Evolutionary conservation across 352 stramenopile genomes (phyloP).

Genomic region (Globisporangium cystogenes): DNA sequence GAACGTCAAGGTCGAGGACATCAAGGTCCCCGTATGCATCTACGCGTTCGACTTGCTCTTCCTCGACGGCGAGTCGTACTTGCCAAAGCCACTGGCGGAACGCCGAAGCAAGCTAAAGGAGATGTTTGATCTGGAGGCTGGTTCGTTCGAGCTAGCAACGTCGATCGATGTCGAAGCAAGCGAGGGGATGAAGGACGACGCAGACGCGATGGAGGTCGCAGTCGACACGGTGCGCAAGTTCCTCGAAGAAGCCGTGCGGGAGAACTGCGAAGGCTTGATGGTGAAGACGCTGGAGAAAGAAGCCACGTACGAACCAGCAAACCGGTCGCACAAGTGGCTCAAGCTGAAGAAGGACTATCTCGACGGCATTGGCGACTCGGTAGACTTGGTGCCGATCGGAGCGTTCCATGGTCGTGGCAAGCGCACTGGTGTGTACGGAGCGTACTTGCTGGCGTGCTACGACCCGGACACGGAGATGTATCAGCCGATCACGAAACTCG

Average conservation of each 20-base stretch:
- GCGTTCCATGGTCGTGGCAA: slow-evolving; percentile 96
- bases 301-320: slow-evolving; percentile 96
- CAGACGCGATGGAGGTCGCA: slow-evolving; percentile 83
- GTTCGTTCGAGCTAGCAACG: slow-evolving; percentile 94
- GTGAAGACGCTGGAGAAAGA: slow-evolving; percentile 99
- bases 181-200: slow-evolving; percentile 84
- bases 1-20: slow-evolving; percentile 85
- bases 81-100: slow-evolving; percentile 87
- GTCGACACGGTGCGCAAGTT: slow-evolving; percentile 89
- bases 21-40: slow-evolving; percentile 90
- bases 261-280: slow-evolving; percentile 97
- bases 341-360: slow-evolving; percentile 99
- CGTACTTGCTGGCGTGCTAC: slow-evolving; percentile 98
- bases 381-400: slow-evolving; percentile 98
- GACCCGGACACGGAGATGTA: slow-evolving; percentile 97
- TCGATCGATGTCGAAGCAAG: slow-evolving; percentile 86
- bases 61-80: slow-evolving; percentile 95
- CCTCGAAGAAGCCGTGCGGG: slow-evolving; percentile 92
- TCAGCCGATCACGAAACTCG: slow-evolving; percentile 98
- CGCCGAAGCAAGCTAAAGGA: slow-evolving; percentile 89
- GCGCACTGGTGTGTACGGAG: slow-evolving; percentile 95
- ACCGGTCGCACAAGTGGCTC: slow-evolving; percentile 98
- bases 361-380: slow-evolving; percentile 96
- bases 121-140: slow-evolving; percentile 90
- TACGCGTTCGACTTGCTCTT: slow-evolving; percentile 99